phyloP scores from a whole-genome alignment of 179 eudicot genomes.

The Carnegiea gigantea region DNA sequence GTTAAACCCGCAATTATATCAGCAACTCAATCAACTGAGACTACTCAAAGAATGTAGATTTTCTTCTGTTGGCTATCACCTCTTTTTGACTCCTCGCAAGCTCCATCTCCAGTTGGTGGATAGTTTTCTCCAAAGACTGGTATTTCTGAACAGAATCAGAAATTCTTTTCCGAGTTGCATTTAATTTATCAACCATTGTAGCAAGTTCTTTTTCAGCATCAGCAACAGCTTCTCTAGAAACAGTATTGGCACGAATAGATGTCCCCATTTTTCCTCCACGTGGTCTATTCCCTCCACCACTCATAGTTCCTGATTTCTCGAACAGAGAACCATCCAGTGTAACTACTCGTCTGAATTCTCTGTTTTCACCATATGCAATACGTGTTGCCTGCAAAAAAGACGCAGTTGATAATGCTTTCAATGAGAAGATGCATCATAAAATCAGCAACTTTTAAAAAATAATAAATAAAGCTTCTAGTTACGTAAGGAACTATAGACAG shows the following conservation, averaged over 20 bases:
- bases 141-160: constrained; percentile 59
- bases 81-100: constrained; percentile 81
- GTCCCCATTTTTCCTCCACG: constrained; percentile 99
- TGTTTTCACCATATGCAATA: constrained; percentile 74
- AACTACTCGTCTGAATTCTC: constrained; percentile 79
- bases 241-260: constrained; percentile 75
- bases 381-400: constrained; percentile 67
- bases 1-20: not conserved
- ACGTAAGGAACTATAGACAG: not conserved
- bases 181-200: constrained; percentile 46
- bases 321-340: constrained; percentile 88
- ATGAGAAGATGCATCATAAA: not conserved
- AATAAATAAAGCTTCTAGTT: no score
- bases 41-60: not conserved
- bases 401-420: not conserved
- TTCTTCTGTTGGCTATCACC: constrained; percentile 40
- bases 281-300: constrained; percentile 93
- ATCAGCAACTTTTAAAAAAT: not conserved
- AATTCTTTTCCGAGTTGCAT: constrained; percentile 47
- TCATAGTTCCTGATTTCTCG: constrained; percentile 97
- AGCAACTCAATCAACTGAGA: not conserved
- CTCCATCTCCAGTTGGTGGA: constrained; percentile 72
- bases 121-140: constrained; percentile 61
- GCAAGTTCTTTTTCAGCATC: constrained; percentile 75
- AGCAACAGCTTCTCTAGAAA: constrained; percentile 76